Percentiles rank a stretch among this genome's conserved stretches.
Conservation (phyloP, 2,329 filamentous ascomycete genomes). For the Zymoseptoria brevis region DNA sequence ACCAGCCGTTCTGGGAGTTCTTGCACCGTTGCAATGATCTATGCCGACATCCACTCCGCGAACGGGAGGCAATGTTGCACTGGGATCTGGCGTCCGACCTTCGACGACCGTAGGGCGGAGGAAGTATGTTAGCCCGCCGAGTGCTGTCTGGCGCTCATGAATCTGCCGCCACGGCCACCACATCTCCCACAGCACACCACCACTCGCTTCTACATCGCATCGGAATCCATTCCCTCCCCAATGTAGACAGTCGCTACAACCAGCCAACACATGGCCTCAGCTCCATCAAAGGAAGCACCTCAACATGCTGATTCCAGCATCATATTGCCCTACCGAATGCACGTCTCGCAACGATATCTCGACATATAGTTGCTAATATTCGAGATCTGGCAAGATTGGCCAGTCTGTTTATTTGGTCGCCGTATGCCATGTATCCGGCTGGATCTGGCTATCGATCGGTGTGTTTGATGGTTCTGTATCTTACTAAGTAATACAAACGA, state of each 20-base stretch:
- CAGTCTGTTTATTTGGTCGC: conserved; percentile 2
- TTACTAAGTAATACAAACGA: background rate
- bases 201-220: too few relatives aligned
- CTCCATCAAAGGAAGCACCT: conserved; percentile 9
- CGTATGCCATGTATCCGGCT: background rate
- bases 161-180: too few relatives aligned
- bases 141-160: too few relatives aligned
- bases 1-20: background rate
- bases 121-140: too few relatives aligned
- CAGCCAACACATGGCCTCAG: conserved; percentile 10
- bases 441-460: background rate
- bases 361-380: conserved; percentile 40
- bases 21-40: background rate
- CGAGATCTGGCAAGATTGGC: conserved; percentile 30
- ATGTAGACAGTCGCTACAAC: too few relatives aligned
- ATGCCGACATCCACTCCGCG: background rate
- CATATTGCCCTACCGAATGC: conserved; percentile 24
- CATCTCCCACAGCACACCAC: too few relatives aligned
- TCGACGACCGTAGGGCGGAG: background rate
- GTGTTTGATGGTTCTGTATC: background rate
- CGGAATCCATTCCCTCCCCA: too few relatives aligned
- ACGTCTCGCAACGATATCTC: conserved; percentile 57
- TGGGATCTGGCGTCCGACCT: background rate
- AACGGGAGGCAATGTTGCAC: background rate
- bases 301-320: conserved; percentile 4